These are phyloP conservation scores for Luzula sylvatica DNA, from an alignment of 176 grass and related monocot genomes.

Conservation along the genomic window DNA sequence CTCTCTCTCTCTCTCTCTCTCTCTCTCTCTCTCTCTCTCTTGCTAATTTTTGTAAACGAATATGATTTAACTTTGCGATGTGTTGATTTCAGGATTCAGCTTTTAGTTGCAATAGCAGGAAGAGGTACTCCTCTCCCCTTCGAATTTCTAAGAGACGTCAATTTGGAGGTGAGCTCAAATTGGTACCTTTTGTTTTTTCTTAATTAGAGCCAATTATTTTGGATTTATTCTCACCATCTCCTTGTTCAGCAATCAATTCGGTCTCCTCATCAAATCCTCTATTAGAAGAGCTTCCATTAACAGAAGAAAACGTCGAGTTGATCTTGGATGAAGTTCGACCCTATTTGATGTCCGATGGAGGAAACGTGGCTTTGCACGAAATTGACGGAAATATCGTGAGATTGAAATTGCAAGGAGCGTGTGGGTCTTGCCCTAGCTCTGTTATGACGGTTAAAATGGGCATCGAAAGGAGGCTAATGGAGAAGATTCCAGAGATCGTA, in stretches of 20 bases:
- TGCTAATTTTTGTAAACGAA: background rate
- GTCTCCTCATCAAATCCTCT: conserved; percentile 46
- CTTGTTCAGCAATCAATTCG: conserved; percentile 43
- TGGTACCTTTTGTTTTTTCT: too few species aligned
- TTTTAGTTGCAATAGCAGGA: conserved; percentile 8
- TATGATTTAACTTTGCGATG: background rate
- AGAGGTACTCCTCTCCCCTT: conserved; percentile 1
- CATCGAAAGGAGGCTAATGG: conserved; percentile 84
- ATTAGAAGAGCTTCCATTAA: conserved; percentile 49
- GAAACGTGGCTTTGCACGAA: conserved; percentile 82
- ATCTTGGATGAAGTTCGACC: conserved; percentile 95
- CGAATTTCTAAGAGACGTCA: conserved; percentile 12
- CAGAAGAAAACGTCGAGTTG: conserved; percentile 79
- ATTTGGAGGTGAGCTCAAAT: too few species aligned
- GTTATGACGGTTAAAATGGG: conserved; percentile 95
- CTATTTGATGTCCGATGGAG: conserved; percentile 92
- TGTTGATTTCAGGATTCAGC: conserved; percentile 23
- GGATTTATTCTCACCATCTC: background rate
- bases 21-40: background rate
- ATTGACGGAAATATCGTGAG: conserved; percentile 79
- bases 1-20: background rate
- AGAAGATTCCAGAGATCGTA: conserved; percentile 94
- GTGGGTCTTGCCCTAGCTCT: conserved; percentile 87
- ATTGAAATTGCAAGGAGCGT: conserved; percentile 82
- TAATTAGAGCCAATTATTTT: background rate